phyloP scores from a whole-genome alignment of 345 rosid species.

The Eutrema heterophyllum region DNA sequence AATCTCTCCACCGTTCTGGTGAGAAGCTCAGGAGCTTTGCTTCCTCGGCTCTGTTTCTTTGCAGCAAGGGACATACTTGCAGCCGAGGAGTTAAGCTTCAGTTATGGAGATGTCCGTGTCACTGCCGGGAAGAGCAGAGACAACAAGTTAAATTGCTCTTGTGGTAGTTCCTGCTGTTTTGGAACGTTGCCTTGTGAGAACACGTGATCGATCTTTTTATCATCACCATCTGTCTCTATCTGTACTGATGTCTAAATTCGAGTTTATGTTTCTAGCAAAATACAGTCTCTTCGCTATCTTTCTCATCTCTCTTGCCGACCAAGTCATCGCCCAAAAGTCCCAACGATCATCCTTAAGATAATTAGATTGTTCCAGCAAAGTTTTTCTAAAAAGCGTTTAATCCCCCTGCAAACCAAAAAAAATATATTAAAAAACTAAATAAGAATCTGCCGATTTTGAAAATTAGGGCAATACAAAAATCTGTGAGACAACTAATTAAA shows the following conservation, averaged over 20 bases:
- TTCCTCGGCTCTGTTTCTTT: conserved; percentile 81
- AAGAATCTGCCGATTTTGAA: too few relatives aligned
- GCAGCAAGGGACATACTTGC: conserved; percentile 60
- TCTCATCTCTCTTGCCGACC: too few relatives aligned
- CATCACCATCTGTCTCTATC: not conserved
- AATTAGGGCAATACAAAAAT: too few relatives aligned
- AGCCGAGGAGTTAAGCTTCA: conserved; percentile 69
- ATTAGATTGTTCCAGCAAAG: too few relatives aligned
- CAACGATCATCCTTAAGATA: too few relatives aligned
- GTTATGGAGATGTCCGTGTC: conserved; percentile 65
- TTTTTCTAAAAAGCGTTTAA: too few relatives aligned
- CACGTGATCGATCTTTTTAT: conserved; percentile 34
- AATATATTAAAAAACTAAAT: too few relatives aligned
- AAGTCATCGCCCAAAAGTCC: too few relatives aligned
- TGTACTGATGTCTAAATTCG: not conserved
- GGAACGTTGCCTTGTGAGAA: conserved; percentile 72
- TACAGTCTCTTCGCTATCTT: not conserved
- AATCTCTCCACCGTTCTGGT: conserved; percentile 54
- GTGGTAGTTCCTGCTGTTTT: conserved; percentile 61
- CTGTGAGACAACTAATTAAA: too few relatives aligned
- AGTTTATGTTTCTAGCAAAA: not conserved
- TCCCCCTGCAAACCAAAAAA: too few relatives aligned
- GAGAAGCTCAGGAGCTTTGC: conserved; percentile 56
- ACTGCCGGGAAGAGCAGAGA: conserved; percentile 14
- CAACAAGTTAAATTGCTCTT: conserved; percentile 55